Conservation (phyloP, 164 flowering plant species). For the Magnolia kwangsiensis region DNA sequence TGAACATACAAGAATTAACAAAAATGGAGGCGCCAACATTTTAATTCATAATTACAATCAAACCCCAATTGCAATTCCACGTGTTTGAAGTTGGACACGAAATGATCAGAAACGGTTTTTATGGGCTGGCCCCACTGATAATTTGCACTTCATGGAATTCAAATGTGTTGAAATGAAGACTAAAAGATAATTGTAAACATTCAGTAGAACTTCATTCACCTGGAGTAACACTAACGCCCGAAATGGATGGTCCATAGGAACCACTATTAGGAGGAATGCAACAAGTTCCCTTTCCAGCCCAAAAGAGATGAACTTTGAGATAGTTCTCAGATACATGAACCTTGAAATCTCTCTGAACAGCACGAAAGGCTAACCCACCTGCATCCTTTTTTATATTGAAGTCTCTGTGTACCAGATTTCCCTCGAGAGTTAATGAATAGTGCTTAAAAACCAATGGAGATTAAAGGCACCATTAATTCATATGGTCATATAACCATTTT, state of each 20-base stretch:
- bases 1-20: no score
- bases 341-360: conserved; percentile 38
- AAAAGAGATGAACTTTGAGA: conserved; percentile 80
- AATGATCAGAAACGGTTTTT: no score
- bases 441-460: no score
- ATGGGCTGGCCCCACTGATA: no score
- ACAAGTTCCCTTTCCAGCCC: conserved; percentile 98
- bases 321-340: conserved; percentile 54
- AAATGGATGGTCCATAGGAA: conserved; percentile 77
- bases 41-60: neutral
- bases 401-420: conserved; percentile 40
- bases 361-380: conserved; percentile 42
- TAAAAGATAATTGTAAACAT: no score
- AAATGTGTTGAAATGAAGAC: conserved; percentile 51
- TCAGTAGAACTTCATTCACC: conserved; percentile 30
- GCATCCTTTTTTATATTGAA: conserved; percentile 71
- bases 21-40: no score
- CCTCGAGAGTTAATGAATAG: conserved; percentile 33
- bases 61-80: no score
- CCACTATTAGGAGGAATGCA: conserved; percentile 70
- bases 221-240: conserved; percentile 79
- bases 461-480: no score
- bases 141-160: no score
- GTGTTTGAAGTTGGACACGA: conserved; percentile 25
- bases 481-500: no score